Evolutionary conservation across 257 asterid genomes (phyloP), one percentile per base, ranked within the genome.

Genomic region (Solanum clarkiae): DNA sequence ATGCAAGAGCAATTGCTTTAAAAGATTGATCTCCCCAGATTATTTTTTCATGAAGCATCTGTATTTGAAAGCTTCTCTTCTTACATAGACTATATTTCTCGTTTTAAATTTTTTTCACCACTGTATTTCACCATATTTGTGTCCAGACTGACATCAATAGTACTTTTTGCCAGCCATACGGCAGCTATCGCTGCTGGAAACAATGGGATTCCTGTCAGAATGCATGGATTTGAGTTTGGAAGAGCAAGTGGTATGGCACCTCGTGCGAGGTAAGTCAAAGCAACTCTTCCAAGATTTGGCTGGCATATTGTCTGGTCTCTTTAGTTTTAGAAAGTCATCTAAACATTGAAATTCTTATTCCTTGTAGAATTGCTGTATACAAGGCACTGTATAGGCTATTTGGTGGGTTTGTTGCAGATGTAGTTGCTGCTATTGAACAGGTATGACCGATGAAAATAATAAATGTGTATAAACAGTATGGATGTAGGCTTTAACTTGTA

Each of bases 161-260:
- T 79, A 26, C 26, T 53, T 44, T 84, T 84, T 85, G 84, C 87
- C 94, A 97, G 99, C 84, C 99, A 97, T 80, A 97, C 98, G 36
- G 99, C 99, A 29, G 92, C 99, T 71, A 97, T 94, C 74, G 99
- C 99, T 44, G 99, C 99, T 85, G 99, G 99, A 86, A 95, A 97
- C 88, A 97, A 97, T 86, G 99, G 99, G 84, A 90, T 97, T 88
- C 96, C 97, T 29, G 99, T 97, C 80, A 92, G 96, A 84, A 88
- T 97, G 98, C 92, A 94, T 84, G 99, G 99, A 85, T 94, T 86
- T 88, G 99, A 95, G 91, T 95, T 95, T 55, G 99, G 99, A 88
- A 88, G 91, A 91, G 99, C 99, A 63, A 97, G 99, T 92, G 99
- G 99, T 86, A 97, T 97, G 99, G 99, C 99, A 84, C 99, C 99